A percentile compares a stretch with the other conserved stretches of the same genome.
phyloP scores from a whole-genome alignment of 768 basidiomycete genomes.

The Asterophora parasitica region DNA sequence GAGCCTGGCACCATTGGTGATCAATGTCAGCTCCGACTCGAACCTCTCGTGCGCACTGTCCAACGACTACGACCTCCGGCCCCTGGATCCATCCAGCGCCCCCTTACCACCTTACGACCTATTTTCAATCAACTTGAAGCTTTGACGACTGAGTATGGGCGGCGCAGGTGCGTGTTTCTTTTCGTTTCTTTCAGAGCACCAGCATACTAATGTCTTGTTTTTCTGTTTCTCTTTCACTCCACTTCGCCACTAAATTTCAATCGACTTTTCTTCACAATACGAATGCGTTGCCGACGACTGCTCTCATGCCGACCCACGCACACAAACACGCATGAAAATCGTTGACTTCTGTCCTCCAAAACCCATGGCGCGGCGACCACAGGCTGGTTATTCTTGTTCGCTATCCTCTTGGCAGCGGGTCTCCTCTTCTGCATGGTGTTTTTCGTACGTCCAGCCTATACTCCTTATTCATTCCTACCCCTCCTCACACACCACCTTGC shows the following conservation, averaged over 20 bases:
- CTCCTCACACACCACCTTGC: not conserved
- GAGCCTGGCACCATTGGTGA: constrained; percentile 5
- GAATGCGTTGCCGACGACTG: not conserved
- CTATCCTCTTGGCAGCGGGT: constrained; percentile 92
- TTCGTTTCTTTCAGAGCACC: not conserved
- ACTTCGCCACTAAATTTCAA: not conserved
- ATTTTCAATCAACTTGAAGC: constrained; percentile 8
- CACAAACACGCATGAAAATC: not conserved
- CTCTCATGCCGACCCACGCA: not conserved
- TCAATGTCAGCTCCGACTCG: constrained; percentile 11
- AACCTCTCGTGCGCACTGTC: constrained; percentile 11
- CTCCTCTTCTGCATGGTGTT: constrained; percentile 99
- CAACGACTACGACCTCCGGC: constrained; percentile 4
- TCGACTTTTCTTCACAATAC: not conserved
- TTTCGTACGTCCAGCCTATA: constrained; percentile 64
- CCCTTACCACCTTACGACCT: not conserved
- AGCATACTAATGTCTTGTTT: constrained; percentile 11
- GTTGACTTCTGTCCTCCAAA: constrained; percentile 2
- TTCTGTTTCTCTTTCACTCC: constrained; percentile 2
- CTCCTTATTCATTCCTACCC: not conserved
- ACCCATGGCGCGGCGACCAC: constrained; percentile 5
- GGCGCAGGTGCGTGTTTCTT: constrained; percentile 34
- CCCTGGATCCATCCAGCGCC: constrained; percentile 3
- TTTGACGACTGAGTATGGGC: constrained; percentile 30
- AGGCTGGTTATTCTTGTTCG: constrained; percentile 98